Conservation (phyloP, 768 basidiomycete species). For the Tricholoma sp. region DNA sequence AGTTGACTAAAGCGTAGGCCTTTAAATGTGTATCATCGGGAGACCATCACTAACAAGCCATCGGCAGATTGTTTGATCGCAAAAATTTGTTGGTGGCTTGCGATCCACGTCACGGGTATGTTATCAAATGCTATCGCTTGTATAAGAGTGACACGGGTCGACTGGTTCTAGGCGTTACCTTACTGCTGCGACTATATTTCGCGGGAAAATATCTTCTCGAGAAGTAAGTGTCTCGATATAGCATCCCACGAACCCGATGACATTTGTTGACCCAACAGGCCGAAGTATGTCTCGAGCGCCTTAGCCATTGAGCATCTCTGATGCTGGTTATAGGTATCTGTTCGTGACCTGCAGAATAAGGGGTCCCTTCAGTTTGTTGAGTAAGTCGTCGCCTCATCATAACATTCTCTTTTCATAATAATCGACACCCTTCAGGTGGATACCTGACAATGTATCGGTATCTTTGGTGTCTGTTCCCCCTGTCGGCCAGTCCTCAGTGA, state of each 20-base stretch:
- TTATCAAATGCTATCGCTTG: not conserved
- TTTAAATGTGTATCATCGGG: not conserved
- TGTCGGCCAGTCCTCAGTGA: constrained; percentile 67
- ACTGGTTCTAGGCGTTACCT: constrained; percentile 80
- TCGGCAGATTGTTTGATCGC: constrained; percentile 67
- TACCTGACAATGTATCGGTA: constrained; percentile 86
- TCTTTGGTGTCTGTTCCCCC: constrained; percentile 81
- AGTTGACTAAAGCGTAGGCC: constrained; percentile 70
- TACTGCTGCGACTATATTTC: constrained; percentile 84
- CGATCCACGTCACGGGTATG: constrained; percentile 73
- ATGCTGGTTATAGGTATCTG: constrained; percentile 45
- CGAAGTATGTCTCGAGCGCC: constrained; percentile 38
- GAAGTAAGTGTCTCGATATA: constrained; percentile 51
- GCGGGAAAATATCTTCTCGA: constrained; percentile 74
- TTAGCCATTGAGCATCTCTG: constrained; percentile 3
- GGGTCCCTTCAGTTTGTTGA: constrained; percentile 77
- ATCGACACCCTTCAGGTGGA: constrained; percentile 53
- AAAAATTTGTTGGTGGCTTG: constrained; percentile 78
- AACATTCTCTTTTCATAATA: not conserved
- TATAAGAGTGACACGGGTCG: not conserved
- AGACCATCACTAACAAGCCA: not conserved
- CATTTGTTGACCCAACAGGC: constrained; percentile 36
- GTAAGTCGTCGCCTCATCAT: constrained; percentile 33
- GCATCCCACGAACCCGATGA: constrained; percentile 23
- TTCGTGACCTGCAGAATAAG: constrained; percentile 70